Percentiles rank a stretch among this genome's conserved stretches.
These are phyloP conservation scores for Coprinellus micaceus DNA, from an alignment of 768 basidiomycete species.

Conservation along the genomic window DNA sequence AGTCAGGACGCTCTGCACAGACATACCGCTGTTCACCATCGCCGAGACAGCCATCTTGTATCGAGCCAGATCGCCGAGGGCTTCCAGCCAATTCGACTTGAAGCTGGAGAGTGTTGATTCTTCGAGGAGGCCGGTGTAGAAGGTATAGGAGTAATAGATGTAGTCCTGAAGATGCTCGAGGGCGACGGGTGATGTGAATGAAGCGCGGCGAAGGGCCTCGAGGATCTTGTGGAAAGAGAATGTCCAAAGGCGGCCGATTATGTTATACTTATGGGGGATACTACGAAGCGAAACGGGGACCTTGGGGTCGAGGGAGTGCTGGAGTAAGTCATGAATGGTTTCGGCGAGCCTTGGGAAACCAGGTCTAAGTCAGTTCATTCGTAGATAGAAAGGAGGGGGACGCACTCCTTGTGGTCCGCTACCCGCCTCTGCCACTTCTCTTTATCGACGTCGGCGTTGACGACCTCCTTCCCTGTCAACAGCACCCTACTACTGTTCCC, in stretches of 20 bases:
- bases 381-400: conserved; percentile 14
- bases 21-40: conserved; percentile 56
- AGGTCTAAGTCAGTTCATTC: conserved; percentile 8
- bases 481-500: conserved; percentile 37
- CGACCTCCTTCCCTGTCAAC: conserved; percentile 39
- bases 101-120: conserved; percentile 68
- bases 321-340: conserved; percentile 82
- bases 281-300: conserved; percentile 86
- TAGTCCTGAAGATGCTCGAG: conserved; percentile 93
- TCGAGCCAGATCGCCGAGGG: conserved; percentile 91
- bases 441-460: conserved; percentile 60
- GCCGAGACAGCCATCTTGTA: conserved; percentile 97
- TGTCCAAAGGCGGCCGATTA: conserved; percentile 90
- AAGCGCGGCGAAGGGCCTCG: conserved; percentile 84
- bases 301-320: conserved; percentile 78
- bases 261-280: conserved; percentile 93
- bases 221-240: conserved; percentile 87
- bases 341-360: conserved; percentile 68
- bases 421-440: conserved; percentile 75
- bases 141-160: conserved; percentile 92
- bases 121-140: conserved; percentile 88
- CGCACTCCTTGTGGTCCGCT: conserved; percentile 80
- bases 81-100: conserved; percentile 89
- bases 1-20: conserved; percentile 45
- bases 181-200: conserved; percentile 63